Base-by-base conservation (phyloP, 1,139 yeast genomes). In the Yamadazyma sp. region DNA sequence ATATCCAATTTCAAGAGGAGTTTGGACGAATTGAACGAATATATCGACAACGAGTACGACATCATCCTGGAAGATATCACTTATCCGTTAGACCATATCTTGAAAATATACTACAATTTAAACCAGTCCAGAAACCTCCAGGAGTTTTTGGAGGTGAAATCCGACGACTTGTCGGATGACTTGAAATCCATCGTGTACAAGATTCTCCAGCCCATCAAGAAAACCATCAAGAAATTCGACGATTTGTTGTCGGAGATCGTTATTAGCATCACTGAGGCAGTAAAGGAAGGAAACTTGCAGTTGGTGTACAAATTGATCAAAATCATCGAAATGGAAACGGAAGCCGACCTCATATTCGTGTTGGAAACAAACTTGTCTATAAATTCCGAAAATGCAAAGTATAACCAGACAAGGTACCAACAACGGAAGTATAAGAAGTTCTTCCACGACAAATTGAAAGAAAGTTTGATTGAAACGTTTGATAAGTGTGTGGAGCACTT, bases 241-340 rank as follows among this genome's bases (percentile, higher is more conserved):
- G 69, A 65, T n/a, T 60, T 78, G 6, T 54, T 94, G 35, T 62
- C 77, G 37, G 83, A 79, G 43, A 70, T 76, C n/a, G 82, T 82
- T 13, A 72, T 69, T 29, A 79, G 78, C 40, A 51, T 86, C 31
- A 79, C 90, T 3, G 96, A 87, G 54, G 73, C 83, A 6, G 70
- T 84, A 2, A 80, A 85, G 45, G 80, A 76, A 21, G 83, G 80
- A 1, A 87, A 90, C 55, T 61, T 64, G 23, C 78, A 84, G 21
- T 65, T 89, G 46, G 81, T 87, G 1, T 82, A 80, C 32, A 78
- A 92, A 40, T 59, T 86, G 34, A 80, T 89, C 28, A 84, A 86
- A 48, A 76, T 94, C 21, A 71, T 94, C 30, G 95, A 89, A 45
- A 74, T 68, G 47, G 99, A 94, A 57, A 86, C 85, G 46, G 70